Base-by-base conservation (phyloP, 441 rosid species). In the Euphorbia celastroides region DNA sequence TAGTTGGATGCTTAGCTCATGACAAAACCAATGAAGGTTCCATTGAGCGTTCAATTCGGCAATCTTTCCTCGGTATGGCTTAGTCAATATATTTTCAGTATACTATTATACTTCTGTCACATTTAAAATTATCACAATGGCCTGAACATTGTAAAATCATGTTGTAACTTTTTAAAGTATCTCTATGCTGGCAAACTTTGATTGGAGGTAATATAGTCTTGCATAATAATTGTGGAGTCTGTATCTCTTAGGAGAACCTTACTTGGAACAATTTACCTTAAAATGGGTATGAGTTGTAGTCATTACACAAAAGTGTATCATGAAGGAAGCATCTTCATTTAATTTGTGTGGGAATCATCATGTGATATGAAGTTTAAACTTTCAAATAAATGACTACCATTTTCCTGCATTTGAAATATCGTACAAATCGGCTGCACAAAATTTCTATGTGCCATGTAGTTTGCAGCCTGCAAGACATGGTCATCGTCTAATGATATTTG, bases 11-110 rank as follows among this genome's bases (percentile, higher is more conserved):
- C 71, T 74, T 85, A 62, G 82, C 83, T 65, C 78, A 75, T 72
- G 73, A 76, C 20, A 80, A 82, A 65, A 81, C 75, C 59, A 75
- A 79, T 20, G 94, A 87, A 76, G 80, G 81, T 74, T 80, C 84
- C 66, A 79, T 82, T 69, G 91, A 89, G 72, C 88, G 91, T 76
- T 88, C 93, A 3, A 83, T 93, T 77, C 86, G 87, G 32, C 80
- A 75, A 69, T 93, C 98, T 17, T 93, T 90, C 79, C 96, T 89
- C 38, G 96, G 98, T 93, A 90, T 4, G 67, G 16, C 51, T 67
- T 28, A 65, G 34, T 60, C 34, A 36, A 16, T 38, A 58, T n/a
- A 17, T 38, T 38, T 60, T 30, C 63, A 31, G 16, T 30, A 34
- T 59, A 56, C 44, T 48, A 27, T 58, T 38, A 5, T 69, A 19